Conservation (phyloP, 805 yeast species). For the Yamadazyma akitaensis region DNA sequence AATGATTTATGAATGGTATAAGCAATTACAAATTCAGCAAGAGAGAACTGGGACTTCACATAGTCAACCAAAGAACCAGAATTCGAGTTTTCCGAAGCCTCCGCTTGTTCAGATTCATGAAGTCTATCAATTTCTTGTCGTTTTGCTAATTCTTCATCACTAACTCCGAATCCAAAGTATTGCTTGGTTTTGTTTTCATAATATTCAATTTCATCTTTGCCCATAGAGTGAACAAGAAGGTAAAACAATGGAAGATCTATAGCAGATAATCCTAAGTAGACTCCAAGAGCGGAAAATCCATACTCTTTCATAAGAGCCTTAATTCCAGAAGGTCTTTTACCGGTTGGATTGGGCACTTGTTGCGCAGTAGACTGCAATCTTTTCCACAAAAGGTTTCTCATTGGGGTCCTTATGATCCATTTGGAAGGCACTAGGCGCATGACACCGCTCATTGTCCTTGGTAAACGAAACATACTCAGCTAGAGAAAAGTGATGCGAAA, state of each 20-base stretch:
- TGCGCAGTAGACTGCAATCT: slow-evolving; percentile 17
- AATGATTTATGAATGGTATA: slow-evolving; percentile 91
- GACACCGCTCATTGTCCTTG: slow-evolving; percentile 1
- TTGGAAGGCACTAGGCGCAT: slow-evolving; percentile 1
- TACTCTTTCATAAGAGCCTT: slow-evolving; percentile 76
- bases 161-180: slow-evolving; percentile 58
- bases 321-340: slow-evolving; percentile 42
- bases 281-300: slow-evolving; percentile 88
- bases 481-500: background rate
- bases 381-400: slow-evolving; percentile 4
- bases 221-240: slow-evolving; percentile 77
- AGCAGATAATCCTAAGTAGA: slow-evolving; percentile 68
- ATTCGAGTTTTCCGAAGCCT: slow-evolving; percentile 13
- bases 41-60: slow-evolving; percentile 39
- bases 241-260: slow-evolving; percentile 85
- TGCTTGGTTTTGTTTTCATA: slow-evolving; percentile 61
- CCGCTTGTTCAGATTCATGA: slow-evolving; percentile 21
- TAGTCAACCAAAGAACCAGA: slow-evolving; percentile 6
- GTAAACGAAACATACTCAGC: background rate
- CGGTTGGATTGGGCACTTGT: slow-evolving; percentile 1
- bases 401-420: background rate
- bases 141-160: slow-evolving; percentile 39
- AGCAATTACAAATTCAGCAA: slow-evolving; percentile 87
- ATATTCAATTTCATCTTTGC: slow-evolving; percentile 74
- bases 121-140: slow-evolving; percentile 34